phyloP scores from a whole-genome alignment of 164 flowering plant species.

The Piper longum region DNA sequence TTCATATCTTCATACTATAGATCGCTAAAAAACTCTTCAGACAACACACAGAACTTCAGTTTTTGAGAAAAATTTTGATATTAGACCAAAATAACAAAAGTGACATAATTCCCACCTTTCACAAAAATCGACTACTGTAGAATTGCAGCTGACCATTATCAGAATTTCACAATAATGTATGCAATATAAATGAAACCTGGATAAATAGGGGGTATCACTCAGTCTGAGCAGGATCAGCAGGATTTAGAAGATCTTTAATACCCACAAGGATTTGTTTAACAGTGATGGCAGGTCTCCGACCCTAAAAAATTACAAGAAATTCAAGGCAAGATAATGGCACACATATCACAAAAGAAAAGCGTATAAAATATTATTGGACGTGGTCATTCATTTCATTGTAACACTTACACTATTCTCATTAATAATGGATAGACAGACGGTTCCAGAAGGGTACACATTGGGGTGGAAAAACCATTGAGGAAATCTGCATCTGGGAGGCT shows the following conservation, averaged over 20 bases:
- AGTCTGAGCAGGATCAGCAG: slow-evolving; percentile 90
- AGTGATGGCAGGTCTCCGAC: slow-evolving; percentile 97
- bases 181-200: slow-evolving; percentile 32
- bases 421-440: slow-evolving; percentile 86
- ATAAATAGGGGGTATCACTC: slow-evolving; percentile 89
- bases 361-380: not conserved
- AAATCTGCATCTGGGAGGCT: slow-evolving; percentile 93
- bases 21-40: too few relatives aligned
- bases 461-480: slow-evolving; percentile 93
- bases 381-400: not conserved
- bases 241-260: slow-evolving; percentile 84
- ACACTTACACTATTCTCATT: slow-evolving; percentile 89
- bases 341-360: not conserved
- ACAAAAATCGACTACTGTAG: not conserved
- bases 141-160: not conserved
- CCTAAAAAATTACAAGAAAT: slow-evolving; percentile 22
- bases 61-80: not conserved
- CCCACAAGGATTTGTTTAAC: slow-evolving; percentile 91
- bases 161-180: not conserved
- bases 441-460: slow-evolving; percentile 96
- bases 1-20: too few relatives aligned
- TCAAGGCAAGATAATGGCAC: slow-evolving; percentile 2
- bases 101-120: not conserved
- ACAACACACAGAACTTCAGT: too few relatives aligned
- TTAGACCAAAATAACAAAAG: not conserved